Evolutionary conservation across 306 rosid species (phyloP), one percentile per base, ranked within the genome.

Genomic region (Quercus ilex): DNA sequence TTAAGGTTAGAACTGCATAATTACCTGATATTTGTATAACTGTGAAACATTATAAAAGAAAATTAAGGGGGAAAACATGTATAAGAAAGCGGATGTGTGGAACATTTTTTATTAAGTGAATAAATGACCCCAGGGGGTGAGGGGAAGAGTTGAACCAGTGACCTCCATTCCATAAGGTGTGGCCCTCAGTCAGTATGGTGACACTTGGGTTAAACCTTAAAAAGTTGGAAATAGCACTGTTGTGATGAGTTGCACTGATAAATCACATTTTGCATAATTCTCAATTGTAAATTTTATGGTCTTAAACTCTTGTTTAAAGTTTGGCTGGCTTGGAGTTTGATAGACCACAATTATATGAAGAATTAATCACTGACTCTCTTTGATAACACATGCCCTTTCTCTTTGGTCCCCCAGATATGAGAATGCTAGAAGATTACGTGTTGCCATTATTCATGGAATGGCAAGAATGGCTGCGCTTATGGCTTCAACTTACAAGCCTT

Each of bases 391-490:
- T 23, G 17, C 33, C 2, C 58, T 64, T 77, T 18, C 9, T 18
- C 53, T 23, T 74, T 79, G 70, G 17, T 49, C 18, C 63, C 75
- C 68, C 79, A 93, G 99, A 75, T 96, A 96, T 17, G 97, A 96
- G 86, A 87, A 73, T 20, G 81, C 87, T 60, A 88, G 99, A 80
- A 85, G 90, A 88, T 55, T 96, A 23, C 84, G 99, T 28, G 98
- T 96, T 71, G 97, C 94, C 6, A 21, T 87, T 56, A 84, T 93
- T 79, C 99, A 96, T 77, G 97, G 94, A 87, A 88, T 96, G 99
- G 99, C 99, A 73, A 90, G 99, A 87, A 93, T 91, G 97, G 98
- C 99, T 74, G 99, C 99, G 60, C 55, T 78, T 28, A 96, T 93
- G 99, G 99, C 99, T 88, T 87, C 98, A 14, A 96, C 96, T 71